Evolutionary conservation across 2,329 filamentous ascomycete species (phyloP).

Genomic region (Talaromyces sp.): DNA sequence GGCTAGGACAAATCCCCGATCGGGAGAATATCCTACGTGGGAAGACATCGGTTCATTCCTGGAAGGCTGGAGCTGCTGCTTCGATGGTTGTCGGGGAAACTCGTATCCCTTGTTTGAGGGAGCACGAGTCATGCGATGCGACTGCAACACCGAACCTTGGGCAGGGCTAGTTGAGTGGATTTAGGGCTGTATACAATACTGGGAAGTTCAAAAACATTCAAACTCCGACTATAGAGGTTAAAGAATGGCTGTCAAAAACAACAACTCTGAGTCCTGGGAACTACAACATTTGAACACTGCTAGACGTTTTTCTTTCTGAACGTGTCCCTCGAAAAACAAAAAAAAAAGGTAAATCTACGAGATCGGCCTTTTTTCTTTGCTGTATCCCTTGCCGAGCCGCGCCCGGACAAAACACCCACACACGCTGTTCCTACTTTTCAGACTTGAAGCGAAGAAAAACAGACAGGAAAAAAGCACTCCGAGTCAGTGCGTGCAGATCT

Average conservation of each 20-base stretch:
- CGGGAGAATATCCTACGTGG: not conserved
- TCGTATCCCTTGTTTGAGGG: not conserved
- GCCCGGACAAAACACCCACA: not conserved
- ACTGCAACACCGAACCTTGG: not conserved
- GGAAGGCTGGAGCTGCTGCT: not conserved
- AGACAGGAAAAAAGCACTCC: not conserved
- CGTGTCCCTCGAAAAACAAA: not conserved
- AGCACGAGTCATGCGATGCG: not conserved
- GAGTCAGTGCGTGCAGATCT: not conserved
- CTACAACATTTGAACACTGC: not conserved
- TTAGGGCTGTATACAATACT: not conserved
- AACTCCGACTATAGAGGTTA: not conserved
- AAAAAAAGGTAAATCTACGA: not conserved
- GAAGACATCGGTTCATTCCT: not conserved
- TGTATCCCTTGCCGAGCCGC: not conserved
- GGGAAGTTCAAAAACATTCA: not conserved
- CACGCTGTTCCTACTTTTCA: not conserved
- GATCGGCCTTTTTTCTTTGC: not conserved
- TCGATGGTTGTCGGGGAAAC: not conserved
- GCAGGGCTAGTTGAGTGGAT: not conserved
- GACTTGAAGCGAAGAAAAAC: not conserved
- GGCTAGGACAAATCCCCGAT: not conserved
- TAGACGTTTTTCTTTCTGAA: not conserved
- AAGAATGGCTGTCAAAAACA: not conserved
- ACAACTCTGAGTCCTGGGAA: not conserved